Evolutionary conservation across 2,329 filamentous ascomycete genomes (phyloP).

Genomic region (Pseudocercospora macadamiae): DNA sequence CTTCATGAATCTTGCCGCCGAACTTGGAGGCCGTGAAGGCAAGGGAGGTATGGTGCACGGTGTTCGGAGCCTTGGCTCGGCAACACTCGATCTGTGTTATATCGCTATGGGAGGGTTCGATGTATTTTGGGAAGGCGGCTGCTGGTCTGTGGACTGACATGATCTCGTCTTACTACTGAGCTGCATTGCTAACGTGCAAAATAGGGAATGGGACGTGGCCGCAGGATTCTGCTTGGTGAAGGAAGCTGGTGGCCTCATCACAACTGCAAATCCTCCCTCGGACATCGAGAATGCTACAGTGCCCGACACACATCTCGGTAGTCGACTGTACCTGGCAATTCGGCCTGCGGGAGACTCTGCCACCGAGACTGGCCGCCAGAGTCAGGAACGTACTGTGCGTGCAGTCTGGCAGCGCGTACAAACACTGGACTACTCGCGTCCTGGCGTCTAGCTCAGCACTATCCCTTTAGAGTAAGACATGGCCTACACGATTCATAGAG

Average conservation of each 20-base stretch:
- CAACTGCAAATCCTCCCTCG: slow-evolving; percentile 71
- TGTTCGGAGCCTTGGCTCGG: slow-evolving; percentile 71
- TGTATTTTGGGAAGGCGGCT: slow-evolving; percentile 80
- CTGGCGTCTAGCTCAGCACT: slow-evolving; percentile 49
- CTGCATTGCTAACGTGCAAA: slow-evolving; percentile 15
- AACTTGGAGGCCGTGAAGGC: slow-evolving; percentile 63
- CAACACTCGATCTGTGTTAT: slow-evolving; percentile 74
- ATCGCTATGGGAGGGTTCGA: slow-evolving; percentile 73
- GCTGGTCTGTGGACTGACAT: slow-evolving; percentile 27
- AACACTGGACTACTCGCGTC: slow-evolving; percentile 67
- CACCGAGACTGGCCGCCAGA: slow-evolving; percentile 65
- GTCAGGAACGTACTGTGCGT: slow-evolving; percentile 70
- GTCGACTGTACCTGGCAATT: slow-evolving; percentile 72
- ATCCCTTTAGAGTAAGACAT: neutral
- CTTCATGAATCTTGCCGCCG: slow-evolving; percentile 74
- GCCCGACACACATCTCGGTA: slow-evolving; percentile 64
- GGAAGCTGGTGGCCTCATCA: slow-evolving; percentile 74
- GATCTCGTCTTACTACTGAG: neutral
- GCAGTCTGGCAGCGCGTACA: slow-evolving; percentile 73
- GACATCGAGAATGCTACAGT: slow-evolving; percentile 60
- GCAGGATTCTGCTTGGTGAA: slow-evolving; percentile 73
- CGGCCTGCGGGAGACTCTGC: slow-evolving; percentile 66
- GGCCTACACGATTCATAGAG: neutral
- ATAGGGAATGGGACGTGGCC: slow-evolving; percentile 75
- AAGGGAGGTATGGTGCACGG: slow-evolving; percentile 81